These are phyloP conservation scores for Fusarium stilboides DNA, from an alignment of 2,329 filamentous ascomycete genomes.

Conservation along the genomic window DNA sequence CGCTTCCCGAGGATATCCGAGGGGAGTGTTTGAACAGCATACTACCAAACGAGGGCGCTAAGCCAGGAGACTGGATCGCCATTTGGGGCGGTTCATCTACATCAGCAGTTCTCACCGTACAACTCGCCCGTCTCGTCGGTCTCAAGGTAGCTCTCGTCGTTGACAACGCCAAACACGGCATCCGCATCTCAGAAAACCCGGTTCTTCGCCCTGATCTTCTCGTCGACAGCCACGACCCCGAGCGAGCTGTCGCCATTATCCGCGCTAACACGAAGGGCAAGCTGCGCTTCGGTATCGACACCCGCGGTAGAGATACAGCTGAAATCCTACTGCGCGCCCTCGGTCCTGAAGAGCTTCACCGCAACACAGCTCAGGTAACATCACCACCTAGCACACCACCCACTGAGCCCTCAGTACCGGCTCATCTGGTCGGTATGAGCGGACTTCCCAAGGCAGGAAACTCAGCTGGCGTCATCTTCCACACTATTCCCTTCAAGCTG, in stretches of 20 bases:
- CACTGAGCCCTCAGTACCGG: slow-evolving; percentile 43
- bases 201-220: slow-evolving; percentile 71
- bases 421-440: slow-evolving; percentile 77
- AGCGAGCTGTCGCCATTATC: slow-evolving; percentile 76
- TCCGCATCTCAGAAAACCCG: slow-evolving; percentile 65
- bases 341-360: slow-evolving; percentile 59
- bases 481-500: slow-evolving; percentile 81
- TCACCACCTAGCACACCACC: slow-evolving; percentile 59
- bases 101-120: slow-evolving; percentile 76
- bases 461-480: slow-evolving; percentile 65
- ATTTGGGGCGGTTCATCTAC: slow-evolving; percentile 84
- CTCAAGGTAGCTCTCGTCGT: slow-evolving; percentile 76
- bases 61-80: slow-evolving; percentile 76
- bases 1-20: slow-evolving; percentile 73
- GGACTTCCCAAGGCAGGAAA: slow-evolving; percentile 73
- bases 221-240: slow-evolving; percentile 76
- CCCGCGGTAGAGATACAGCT: slow-evolving; percentile 75
- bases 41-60: slow-evolving; percentile 65
- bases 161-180: slow-evolving; percentile 77
- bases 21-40: slow-evolving; percentile 75
- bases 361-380: slow-evolving; percentile 48
- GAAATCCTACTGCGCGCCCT: slow-evolving; percentile 63
- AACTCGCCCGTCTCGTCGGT: slow-evolving; percentile 77
- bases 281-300: slow-evolving; percentile 79
- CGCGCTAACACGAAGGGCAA: slow-evolving; percentile 69